These are phyloP conservation scores for Ogataea minuta DNA, from an alignment of 805 yeast species.

Conservation along the genomic window DNA sequence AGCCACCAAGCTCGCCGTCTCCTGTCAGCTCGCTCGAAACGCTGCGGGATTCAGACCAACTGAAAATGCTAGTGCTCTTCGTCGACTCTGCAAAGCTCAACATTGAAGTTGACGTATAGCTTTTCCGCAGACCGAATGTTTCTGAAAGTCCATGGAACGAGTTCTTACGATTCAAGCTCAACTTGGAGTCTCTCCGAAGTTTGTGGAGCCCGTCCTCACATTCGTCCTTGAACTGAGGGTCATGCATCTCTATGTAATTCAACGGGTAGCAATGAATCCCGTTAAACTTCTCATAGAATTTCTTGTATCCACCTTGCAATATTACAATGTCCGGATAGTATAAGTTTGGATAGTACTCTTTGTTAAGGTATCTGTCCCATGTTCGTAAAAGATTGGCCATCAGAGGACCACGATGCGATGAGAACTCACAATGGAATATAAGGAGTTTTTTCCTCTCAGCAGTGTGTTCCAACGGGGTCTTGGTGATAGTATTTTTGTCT, in stretches of 20 bases:
- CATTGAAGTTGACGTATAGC: constrained; percentile 20
- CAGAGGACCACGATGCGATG: constrained; percentile 89
- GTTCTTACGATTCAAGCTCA: constrained; percentile 28
- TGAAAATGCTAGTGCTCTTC: constrained; percentile 12
- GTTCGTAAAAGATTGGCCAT: constrained; percentile 85
- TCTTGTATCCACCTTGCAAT: constrained; percentile 87
- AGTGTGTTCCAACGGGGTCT: constrained; percentile 27
- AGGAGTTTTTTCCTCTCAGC: constrained; percentile 44
- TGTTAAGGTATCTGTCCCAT: constrained; percentile 73
- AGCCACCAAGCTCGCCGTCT: constrained; percentile 28
- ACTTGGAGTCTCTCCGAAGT: constrained; percentile 35
- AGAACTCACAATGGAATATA: constrained; percentile 93
- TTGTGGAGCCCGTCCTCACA: constrained; percentile 43
- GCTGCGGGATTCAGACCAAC: constrained; percentile 1
- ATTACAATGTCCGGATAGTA: constrained; percentile 87
- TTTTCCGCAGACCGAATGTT: constrained; percentile 15
- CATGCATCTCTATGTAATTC: constrained; percentile 85
- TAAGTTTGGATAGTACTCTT: constrained; percentile 73
- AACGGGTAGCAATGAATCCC: constrained; percentile 67
- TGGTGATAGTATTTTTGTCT: constrained; percentile 18
- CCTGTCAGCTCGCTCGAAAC: neutral
- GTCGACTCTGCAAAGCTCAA: constrained; percentile 26
- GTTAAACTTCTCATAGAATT: constrained; percentile 57
- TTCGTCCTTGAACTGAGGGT: constrained; percentile 46
- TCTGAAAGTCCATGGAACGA: constrained; percentile 18